Conservation (phyloP, 768 basidiomycete genomes). For the Infundibulicybe gibba region DNA sequence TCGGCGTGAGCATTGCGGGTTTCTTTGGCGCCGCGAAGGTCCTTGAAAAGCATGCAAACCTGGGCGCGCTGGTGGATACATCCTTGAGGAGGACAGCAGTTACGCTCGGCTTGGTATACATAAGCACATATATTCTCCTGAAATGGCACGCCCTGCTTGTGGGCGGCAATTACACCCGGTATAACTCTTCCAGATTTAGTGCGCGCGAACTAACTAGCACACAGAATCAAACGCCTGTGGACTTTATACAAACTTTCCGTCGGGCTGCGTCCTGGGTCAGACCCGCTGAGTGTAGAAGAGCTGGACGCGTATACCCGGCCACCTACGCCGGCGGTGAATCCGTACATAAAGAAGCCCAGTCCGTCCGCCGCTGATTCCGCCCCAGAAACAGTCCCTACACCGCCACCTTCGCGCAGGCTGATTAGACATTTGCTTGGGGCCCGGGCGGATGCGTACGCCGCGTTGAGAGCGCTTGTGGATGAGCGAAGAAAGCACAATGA, state of each 20-base stretch:
- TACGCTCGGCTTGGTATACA: conserved; percentile 16
- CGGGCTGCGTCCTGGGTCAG: conserved; percentile 16
- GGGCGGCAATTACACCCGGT: conserved; percentile 12
- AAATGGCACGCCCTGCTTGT: conserved; percentile 45
- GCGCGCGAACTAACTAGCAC: too few relatives aligned
- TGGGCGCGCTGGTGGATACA: too few relatives aligned
- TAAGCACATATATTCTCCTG: conserved; percentile 30
- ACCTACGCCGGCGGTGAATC: conserved; percentile 37
- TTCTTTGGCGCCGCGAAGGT: too few relatives aligned
- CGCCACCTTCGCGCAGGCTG: conserved; percentile 19
- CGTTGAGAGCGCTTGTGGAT: too few relatives aligned
- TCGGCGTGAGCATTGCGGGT: conserved; percentile 16
- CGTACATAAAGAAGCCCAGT: conserved; percentile 31
- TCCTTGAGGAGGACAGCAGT: too few relatives aligned
- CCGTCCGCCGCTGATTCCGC: conserved; percentile 8
- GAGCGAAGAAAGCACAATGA: too few relatives aligned
- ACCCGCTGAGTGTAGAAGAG: conserved; percentile 13
- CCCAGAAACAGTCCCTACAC: conserved; percentile 4
- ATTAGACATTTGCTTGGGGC: conserved; percentile 28
- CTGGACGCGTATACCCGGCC: conserved; percentile 32
- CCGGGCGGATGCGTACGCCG: conserved; percentile 18
- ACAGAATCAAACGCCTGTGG: too few relatives aligned
- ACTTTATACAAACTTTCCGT: conserved; percentile 31
- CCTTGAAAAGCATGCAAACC: too few relatives aligned
- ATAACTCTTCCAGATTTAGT: too few relatives aligned